A percentile compares a stretch with the other conserved stretches of the same genome.
Evolutionary conservation across 257 asterid species (phyloP).

Genomic region (Gardenia jasminoides): DNA sequence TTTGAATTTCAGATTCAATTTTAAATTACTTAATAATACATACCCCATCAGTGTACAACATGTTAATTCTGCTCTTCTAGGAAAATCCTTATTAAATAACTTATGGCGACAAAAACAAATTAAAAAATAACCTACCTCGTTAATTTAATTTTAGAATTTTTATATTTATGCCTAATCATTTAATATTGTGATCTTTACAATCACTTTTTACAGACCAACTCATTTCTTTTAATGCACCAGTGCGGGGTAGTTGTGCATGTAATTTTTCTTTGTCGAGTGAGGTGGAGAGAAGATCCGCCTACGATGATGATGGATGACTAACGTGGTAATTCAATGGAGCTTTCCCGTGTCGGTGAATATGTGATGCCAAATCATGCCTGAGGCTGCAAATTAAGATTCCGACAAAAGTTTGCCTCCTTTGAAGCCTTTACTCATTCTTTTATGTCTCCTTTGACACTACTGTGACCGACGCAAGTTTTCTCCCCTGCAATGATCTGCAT

Average conservation of each 20-base stretch:
- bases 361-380: slow-evolving; percentile 4
- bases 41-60: no score
- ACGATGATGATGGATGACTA: background rate
- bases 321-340: background rate
- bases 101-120: no score
- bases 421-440: background rate
- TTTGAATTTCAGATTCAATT: no score
- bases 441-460: background rate
- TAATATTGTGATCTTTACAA: no score
- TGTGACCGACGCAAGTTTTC: slow-evolving; percentile 15
- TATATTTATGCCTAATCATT: no score
- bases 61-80: no score
- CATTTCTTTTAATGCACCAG: no score
- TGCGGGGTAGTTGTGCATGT: background rate
- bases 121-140: no score
- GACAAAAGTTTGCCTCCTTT: background rate
- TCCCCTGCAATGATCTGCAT: background rate
- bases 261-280: background rate
- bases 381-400: slow-evolving; percentile 15
- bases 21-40: no score
- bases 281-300: background rate
- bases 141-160: no score
- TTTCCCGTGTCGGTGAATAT: background rate
- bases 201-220: no score
- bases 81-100: no score